phyloP scores from a whole-genome alignment of 345 rosid genomes.

The Populus alba region DNA sequence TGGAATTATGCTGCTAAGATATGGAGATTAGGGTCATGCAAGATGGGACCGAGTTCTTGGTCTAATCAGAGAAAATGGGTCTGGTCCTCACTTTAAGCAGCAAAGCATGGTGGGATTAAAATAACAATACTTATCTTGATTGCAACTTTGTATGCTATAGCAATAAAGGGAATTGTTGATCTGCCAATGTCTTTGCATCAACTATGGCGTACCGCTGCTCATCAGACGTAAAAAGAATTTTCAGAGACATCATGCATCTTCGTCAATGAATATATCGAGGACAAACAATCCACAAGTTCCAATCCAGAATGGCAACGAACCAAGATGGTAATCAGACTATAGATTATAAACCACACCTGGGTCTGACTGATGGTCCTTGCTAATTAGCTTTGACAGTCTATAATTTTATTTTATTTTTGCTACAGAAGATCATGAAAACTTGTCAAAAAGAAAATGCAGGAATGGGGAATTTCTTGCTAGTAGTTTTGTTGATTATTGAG shows the following conservation, averaged over 20 bases:
- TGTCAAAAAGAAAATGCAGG: neutral
- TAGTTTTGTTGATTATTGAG: neutral
- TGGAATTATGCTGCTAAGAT: conserved; percentile 7
- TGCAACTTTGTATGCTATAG: neutral
- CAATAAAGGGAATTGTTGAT: neutral
- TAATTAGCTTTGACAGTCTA: neutral
- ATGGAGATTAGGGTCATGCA: conserved; percentile 1
- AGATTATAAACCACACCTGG: neutral
- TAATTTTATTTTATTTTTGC: neutral
- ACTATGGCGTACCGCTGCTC: neutral
- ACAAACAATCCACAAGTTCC: neutral
- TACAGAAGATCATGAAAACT: neutral
- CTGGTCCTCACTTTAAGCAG: conserved; percentile 15
- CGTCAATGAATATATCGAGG: neutral
- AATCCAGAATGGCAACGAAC: neutral
- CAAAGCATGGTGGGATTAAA: conserved; percentile 8
- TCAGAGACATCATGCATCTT: neutral
- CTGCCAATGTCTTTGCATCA: neutral
- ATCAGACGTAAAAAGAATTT: neutral
- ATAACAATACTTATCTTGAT: neutral
- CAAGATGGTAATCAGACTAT: neutral
- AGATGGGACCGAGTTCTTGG: neutral
- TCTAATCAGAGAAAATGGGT: neutral
- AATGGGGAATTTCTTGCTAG: neutral
- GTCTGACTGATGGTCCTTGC: neutral